Percentiles rank a stretch among this genome's conserved stretches.
phyloP scores from a whole-genome alignment of 768 basidiomycete genomes.

The Hygrophorus pudorinus region DNA sequence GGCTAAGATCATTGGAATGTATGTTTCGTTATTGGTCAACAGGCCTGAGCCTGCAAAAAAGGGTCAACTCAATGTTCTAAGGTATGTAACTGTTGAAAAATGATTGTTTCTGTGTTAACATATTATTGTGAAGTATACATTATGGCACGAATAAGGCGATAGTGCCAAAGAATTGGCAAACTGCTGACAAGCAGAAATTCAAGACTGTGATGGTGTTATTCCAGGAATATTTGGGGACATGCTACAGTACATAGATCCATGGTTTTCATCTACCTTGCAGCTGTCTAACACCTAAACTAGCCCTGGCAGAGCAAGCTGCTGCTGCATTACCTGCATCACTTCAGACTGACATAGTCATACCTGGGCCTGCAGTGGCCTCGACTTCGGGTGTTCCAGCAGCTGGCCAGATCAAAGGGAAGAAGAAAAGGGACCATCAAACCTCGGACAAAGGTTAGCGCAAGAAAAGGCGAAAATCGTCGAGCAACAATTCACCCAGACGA shows the following conservation, averaged over 20 bases:
- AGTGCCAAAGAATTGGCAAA: conserved; percentile 3
- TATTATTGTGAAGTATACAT: neutral
- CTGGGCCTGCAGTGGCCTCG: neutral
- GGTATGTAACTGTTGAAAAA: neutral
- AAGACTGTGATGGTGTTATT: conserved; percentile 1
- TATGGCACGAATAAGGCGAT: neutral
- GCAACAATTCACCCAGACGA: too few species aligned
- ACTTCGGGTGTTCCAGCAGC: neutral
- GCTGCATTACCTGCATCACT: neutral
- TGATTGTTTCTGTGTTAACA: neutral
- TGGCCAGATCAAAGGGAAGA: too few species aligned
- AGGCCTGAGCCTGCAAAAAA: conserved; percentile 3
- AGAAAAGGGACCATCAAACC: too few species aligned
- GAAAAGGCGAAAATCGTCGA: too few species aligned
- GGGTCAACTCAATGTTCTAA: conserved; percentile 6
- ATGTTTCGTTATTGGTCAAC: conserved; percentile 4
- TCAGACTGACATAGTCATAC: too few species aligned
- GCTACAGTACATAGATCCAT: conserved; percentile 2
- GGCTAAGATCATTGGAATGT: neutral
- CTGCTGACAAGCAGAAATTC: conserved; percentile 1
- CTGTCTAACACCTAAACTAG: neutral
- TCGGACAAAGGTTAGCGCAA: too few species aligned
- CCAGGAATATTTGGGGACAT: conserved; percentile 3
- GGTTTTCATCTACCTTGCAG: neutral
- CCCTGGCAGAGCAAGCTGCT: neutral